These are phyloP conservation scores for Penicillium crustosum DNA, from an alignment of 2,329 filamentous ascomycete species.

Conservation along the genomic window DNA sequence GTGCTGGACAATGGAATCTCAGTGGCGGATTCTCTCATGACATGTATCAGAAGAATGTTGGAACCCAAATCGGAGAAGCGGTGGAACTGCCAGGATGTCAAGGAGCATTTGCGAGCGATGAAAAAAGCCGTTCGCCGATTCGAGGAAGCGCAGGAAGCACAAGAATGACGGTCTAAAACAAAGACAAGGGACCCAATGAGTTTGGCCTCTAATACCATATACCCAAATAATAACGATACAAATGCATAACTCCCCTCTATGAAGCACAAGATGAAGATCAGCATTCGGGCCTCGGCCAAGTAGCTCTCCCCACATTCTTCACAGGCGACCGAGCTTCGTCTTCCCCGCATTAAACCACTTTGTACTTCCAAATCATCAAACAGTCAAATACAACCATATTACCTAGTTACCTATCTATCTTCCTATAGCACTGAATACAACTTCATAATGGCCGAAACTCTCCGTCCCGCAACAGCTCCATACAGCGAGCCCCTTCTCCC, in stretches of 20 bases:
- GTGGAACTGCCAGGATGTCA: conserved; percentile 41
- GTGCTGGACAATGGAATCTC: conserved; percentile 26
- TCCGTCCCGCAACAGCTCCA: conserved; percentile 33
- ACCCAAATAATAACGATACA: conserved; percentile 15
- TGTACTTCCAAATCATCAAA: background rate
- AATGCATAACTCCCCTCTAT: conserved; percentile 16
- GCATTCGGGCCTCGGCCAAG: conserved; percentile 21
- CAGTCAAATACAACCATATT: background rate
- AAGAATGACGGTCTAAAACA: background rate
- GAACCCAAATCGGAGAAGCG: conserved; percentile 36
- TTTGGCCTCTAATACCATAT: conserved; percentile 6
- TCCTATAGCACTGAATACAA: background rate
- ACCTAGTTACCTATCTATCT: background rate
- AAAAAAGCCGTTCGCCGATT: conserved; percentile 24
- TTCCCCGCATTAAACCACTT: conserved; percentile 13
- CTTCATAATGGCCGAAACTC: conserved; percentile 18
- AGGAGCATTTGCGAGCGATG: conserved; percentile 34
- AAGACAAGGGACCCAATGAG: background rate
- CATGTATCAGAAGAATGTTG: conserved; percentile 46
- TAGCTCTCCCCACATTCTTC: conserved; percentile 12
- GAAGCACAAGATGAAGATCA: conserved; percentile 6
- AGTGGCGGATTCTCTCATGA: conserved; percentile 36
- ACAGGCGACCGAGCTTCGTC: conserved; percentile 10
- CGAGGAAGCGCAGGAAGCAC: conserved; percentile 1
- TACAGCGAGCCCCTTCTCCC: conserved; percentile 47